Percentiles rank a stretch among this genome's conserved stretches.
These are phyloP conservation scores for Plasmopara viticola DNA, from an alignment of 352 stramenopile species.

Conservation along the genomic window DNA sequence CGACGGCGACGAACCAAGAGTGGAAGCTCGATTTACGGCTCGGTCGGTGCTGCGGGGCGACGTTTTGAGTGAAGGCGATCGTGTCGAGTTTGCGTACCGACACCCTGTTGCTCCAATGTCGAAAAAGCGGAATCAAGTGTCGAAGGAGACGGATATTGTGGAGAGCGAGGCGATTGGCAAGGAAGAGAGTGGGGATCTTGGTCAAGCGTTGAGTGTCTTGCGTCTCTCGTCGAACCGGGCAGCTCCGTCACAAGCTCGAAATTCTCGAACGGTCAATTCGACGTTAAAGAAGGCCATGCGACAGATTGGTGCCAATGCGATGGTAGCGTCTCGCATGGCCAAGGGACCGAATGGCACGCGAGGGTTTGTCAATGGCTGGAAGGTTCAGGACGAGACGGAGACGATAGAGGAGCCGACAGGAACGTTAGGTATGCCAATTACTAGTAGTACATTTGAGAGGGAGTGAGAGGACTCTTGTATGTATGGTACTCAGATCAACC, in stretches of 20 bases:
- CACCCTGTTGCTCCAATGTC: conserved; percentile 24
- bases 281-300: conserved; percentile 62
- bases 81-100: conserved; percentile 61
- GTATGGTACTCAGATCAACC: not conserved
- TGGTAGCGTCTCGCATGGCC: conserved; percentile 59
- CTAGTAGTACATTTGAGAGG: too few species aligned
- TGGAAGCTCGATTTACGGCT: conserved; percentile 41
- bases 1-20: conserved; percentile 25
- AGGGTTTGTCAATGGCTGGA: conserved; percentile 59
- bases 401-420: conserved; percentile 1
- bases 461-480: too few species aligned
- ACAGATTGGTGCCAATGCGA: conserved; percentile 49
- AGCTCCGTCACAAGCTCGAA: conserved; percentile 22
- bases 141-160: conserved; percentile 6
- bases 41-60: conserved; percentile 57
- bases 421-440: not conserved
- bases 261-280: conserved; percentile 55
- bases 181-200: not conserved
- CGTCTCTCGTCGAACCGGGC: conserved; percentile 29
- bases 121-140: conserved; percentile 12
- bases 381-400: conserved; percentile 11
- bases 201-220: conserved; percentile 47
- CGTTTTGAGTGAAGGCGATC: conserved; percentile 54
- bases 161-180: conserved; percentile 12
- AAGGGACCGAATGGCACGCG: conserved; percentile 69